A percentile compares a stretch with the other conserved stretches of the same genome.
phyloP scores from a whole-genome alignment of 805 yeast genomes.

The Schwanniomyces polymorphus region DNA sequence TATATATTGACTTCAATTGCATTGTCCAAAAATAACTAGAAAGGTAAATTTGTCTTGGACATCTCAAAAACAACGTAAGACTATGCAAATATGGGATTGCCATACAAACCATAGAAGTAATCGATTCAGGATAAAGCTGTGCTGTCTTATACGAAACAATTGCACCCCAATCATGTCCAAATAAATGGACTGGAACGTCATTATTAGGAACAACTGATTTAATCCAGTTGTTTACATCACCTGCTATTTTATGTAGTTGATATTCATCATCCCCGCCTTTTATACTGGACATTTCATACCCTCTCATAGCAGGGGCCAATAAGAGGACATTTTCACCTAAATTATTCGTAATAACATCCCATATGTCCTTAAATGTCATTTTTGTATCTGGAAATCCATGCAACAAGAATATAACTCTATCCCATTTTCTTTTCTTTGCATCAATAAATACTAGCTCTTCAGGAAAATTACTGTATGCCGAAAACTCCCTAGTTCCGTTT shows the following conservation, averaged over 20 bases:
- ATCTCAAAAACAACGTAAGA: slow-evolving; percentile 25
- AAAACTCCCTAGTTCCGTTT: slow-evolving; percentile 16
- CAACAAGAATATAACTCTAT: slow-evolving; percentile 23
- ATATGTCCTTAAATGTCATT: slow-evolving; percentile 22
- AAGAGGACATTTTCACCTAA: slow-evolving; percentile 20
- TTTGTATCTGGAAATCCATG: slow-evolving; percentile 44
- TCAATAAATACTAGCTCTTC: slow-evolving; percentile 13
- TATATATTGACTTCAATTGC: slow-evolving; percentile 29
- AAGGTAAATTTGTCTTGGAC: slow-evolving; percentile 33
- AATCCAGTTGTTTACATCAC: slow-evolving; percentile 36
- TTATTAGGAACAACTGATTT: slow-evolving; percentile 14
- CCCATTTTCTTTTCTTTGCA: slow-evolving; percentile 11
- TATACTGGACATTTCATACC: slow-evolving; percentile 33
- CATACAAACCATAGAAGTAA: slow-evolving; percentile 33
- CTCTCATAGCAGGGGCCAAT: slow-evolving; percentile 36
- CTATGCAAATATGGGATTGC: slow-evolving; percentile 39
- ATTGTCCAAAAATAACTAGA: slow-evolving; percentile 38
- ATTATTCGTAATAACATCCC: slow-evolving; percentile 17
- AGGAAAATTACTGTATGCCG: slow-evolving; percentile 18
- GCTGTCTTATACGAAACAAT: slow-evolving; percentile 35
- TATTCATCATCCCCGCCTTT: slow-evolving; percentile 24
- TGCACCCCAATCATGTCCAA: slow-evolving; percentile 50
- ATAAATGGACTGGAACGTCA: slow-evolving; percentile 31
- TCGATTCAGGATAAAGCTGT: slow-evolving; percentile 29
- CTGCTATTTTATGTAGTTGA: slow-evolving; percentile 28